These are phyloP conservation scores for Eimeria acervulina DNA, from an alignment of 169 alveolate genomes.

Conservation along the genomic window DNA sequence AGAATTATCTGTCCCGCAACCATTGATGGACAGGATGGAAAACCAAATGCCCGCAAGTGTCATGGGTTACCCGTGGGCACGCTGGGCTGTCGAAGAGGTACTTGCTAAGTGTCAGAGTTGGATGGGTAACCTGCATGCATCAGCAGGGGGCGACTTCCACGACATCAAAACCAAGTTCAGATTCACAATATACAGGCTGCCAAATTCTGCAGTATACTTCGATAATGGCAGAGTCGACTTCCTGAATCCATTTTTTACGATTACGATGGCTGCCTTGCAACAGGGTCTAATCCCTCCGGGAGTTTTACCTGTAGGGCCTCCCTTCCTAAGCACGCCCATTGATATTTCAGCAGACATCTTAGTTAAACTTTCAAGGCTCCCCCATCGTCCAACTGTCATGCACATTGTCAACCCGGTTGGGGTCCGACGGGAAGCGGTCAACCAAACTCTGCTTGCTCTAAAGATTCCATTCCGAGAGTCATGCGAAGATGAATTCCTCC, in stretches of 20 bases:
- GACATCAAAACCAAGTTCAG: slow-evolving; percentile 67
- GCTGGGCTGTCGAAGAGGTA: slow-evolving; percentile 88
- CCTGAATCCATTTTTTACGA: slow-evolving; percentile 82
- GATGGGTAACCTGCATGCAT: not conserved
- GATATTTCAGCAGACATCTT: slow-evolving; percentile 65
- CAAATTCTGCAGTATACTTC: slow-evolving; percentile 85
- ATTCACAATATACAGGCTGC: slow-evolving; percentile 85
- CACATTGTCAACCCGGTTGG: slow-evolving; percentile 64
- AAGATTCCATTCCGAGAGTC: slow-evolving; percentile 35
- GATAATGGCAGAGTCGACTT: slow-evolving; percentile 84
- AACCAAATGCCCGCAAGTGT: slow-evolving; percentile 85
- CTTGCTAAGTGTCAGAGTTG: slow-evolving; percentile 51
- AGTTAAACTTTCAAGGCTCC: slow-evolving; percentile 44
- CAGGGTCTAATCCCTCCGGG: slow-evolving; percentile 86
- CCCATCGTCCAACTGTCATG: slow-evolving; percentile 36
- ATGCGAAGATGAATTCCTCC: slow-evolving; percentile 63
- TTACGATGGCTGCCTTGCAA: slow-evolving; percentile 80
- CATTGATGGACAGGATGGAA: slow-evolving; percentile 79
- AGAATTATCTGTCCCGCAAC: slow-evolving; percentile 64
- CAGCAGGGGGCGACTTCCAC: not conserved
- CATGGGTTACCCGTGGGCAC: slow-evolving; percentile 87
- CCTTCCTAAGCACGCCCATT: slow-evolving; percentile 74
- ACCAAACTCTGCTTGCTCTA: not conserved
- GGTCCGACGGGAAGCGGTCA: slow-evolving; percentile 48
- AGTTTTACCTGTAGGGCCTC: slow-evolving; percentile 81